These are phyloP conservation scores for Tulasnella sp. DNA, from an alignment of 768 basidiomycete species.

Conservation along the genomic window DNA sequence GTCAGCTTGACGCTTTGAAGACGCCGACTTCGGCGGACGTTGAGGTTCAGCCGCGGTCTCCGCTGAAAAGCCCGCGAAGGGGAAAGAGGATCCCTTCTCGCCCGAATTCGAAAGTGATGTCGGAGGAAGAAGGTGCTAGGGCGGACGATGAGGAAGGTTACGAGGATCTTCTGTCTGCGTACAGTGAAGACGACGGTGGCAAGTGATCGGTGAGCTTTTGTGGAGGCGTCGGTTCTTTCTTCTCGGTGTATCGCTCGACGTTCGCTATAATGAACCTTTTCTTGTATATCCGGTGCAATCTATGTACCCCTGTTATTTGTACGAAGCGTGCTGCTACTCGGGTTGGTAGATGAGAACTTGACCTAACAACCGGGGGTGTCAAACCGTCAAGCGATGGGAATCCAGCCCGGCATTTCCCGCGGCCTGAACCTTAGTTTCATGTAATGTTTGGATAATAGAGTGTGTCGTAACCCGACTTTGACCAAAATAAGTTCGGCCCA, in stretches of 20 bases:
- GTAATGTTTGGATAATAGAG: no score
- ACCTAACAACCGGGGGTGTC: background rate
- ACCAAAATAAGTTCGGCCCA: no score
- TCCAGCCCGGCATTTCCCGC: no score
- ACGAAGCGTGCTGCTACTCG: background rate
- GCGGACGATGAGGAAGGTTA: constrained; percentile 16
- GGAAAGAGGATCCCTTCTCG: background rate
- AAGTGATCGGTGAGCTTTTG: background rate
- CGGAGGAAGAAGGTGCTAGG: constrained; percentile 16
- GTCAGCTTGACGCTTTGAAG: background rate
- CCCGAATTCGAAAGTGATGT: constrained; percentile 6
- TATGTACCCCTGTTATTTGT: background rate
- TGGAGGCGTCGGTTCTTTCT: background rate
- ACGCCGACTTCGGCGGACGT: constrained; percentile 4
- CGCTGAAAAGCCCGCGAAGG: background rate
- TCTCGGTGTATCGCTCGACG: background rate
- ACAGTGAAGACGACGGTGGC: constrained; percentile 13
- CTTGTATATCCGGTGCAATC: background rate
- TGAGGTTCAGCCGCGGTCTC: background rate
- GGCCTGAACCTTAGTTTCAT: no score
- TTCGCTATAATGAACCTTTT: background rate
- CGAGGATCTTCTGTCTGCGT: constrained; percentile 12
- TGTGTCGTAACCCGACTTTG: no score
- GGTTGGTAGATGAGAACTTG: background rate
- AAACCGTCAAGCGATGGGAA: no score